Base-by-base conservation (phyloP, 2,329 filamentous ascomycete species). In the Phaeoacremonium minimum region DNA sequence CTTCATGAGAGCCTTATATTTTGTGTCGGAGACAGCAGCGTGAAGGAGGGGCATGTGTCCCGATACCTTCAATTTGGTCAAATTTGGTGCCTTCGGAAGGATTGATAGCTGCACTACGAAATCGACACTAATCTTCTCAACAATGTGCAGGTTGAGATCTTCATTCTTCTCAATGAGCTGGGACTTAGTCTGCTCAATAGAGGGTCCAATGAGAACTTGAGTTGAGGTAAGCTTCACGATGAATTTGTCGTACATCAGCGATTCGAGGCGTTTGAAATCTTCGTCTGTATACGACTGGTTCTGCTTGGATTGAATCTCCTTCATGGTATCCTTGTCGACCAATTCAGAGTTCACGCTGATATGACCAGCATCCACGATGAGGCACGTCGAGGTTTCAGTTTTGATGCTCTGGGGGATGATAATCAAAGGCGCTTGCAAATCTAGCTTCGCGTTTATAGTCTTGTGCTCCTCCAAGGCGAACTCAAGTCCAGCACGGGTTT, bases 381-480 rank as follows among this genome's bases (percentile, higher is more conserved):
- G 70, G 53, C 93, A 98, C 5, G 88, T 85, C 1, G 87, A 88
- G 43, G 78, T 83, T 51, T 83, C 72, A 15, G 82, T 77, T 1
- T 84, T 91, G 40, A 98, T 93, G 52, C 85, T 95, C 55, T 97
- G 89, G 0, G 93, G 93, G 8, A 98, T 80, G 45, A 99, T 97
- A 47, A 99, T 94, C 2, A 99, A 77, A 22, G 93, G 93, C 1
- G 93, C 93, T 56, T 96, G 90, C 11, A 98, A 77, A 58, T 98
- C 93, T 30, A 99, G 73, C 50, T 97, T 88, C 12, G 91, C 91
- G 51, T 98, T 95, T 56, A 98, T 84, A 3, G 93, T 97, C 69
- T 95, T 97, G 71, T 98, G 93, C 56, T 98, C 94, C 52, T 96
- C 86, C 4, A 99, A 69, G 0, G 93, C 94, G 61, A 96, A 98